Base-by-base conservation (phyloP, 768 basidiomycete species). In the Mycena indigotica region DNA sequence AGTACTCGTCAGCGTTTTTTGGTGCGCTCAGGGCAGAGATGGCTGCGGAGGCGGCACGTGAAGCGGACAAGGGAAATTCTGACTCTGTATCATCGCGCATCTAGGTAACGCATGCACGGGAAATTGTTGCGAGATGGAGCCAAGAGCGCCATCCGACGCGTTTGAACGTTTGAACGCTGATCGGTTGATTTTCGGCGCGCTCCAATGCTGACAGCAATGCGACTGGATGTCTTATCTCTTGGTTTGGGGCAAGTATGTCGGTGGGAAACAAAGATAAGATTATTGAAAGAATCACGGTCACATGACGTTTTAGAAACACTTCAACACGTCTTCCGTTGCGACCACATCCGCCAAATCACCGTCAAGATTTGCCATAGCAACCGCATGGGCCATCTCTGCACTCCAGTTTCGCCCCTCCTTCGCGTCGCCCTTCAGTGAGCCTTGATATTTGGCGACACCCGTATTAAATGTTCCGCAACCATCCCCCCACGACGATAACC, bases 261-360 rank as follows among this genome's bases (percentile, higher is more conserved):
- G n/a, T n/a, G n/a, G n/a, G n/a, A n/a, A n/a, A n/a, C n/a, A n/a
- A n/a, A n/a, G n/a, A n/a, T n/a, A n/a, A n/a, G n/a, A n/a, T n/a
- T n/a, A n/a, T n/a, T n/a, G n/a, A n/a, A n/a, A n/a, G 17, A 35
- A 35, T 35, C 32, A 17, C 32, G 32, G 32, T 35, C 32, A 35
- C 17, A 17, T 35, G 32, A 35, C 17, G 17, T 17, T 8, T 53
- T 26, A 39, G 6, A 44, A 32, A 25, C 30, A 39, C 28, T 56
- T 57, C 30, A 58, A 26, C 2, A 62, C 45, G 17, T 55, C 38
- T 0, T 53, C 29, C 4, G 61, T 62, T 15, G 25, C 28, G 5
- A 58, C 54, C 5, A 62, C 57, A n/a, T 62, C 29, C 6, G 57
- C 61, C 26, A 62, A 28, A 2, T 58, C 61, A 21, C 60, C 56